These are phyloP conservation scores for Pleurotus citrinopileatus DNA, from an alignment of 768 basidiomycete species.

Conservation along the genomic window DNA sequence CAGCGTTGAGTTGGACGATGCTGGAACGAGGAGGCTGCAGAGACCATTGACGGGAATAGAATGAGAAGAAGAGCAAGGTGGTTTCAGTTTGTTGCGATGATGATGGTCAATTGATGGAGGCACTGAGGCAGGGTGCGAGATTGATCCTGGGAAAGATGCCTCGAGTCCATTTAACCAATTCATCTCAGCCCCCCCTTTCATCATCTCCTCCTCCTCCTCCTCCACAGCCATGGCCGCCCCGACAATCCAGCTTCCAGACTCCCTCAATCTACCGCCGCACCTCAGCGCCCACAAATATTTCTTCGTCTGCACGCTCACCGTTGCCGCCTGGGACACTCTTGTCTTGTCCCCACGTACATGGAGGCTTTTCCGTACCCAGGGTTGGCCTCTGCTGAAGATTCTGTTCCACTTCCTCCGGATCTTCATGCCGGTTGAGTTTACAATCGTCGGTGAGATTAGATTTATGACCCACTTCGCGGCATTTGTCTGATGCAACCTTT, in stretches of 20 bases:
- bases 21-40: no score
- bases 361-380: slow-evolving; percentile 59
- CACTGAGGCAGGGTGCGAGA: background rate
- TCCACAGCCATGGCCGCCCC: slow-evolving; percentile 27
- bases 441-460: slow-evolving; percentile 57
- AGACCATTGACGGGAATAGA: no score
- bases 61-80: no score
- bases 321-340: slow-evolving; percentile 87
- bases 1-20: no score
- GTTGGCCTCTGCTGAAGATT: slow-evolving; percentile 77
- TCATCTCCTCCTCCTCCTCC: slow-evolving; percentile 11
- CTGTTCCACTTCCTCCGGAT: slow-evolving; percentile 72
- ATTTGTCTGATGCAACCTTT: slow-evolving; percentile 10
- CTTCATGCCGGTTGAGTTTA: slow-evolving; percentile 80
- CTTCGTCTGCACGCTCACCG: slow-evolving; percentile 85
- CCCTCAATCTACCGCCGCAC: slow-evolving; percentile 73
- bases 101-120: background rate
- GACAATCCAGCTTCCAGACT: slow-evolving; percentile 48
- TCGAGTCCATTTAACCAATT: background rate
- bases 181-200: slow-evolving; percentile 6
- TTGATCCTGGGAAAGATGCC: background rate
- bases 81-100: background rate
- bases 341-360: slow-evolving; percentile 80
- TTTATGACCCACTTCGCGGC: background rate
- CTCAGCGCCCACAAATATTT: slow-evolving; percentile 87